Base-by-base conservation (phyloP, 2,329 filamentous ascomycete species). In the Botryotinia globosa region DNA sequence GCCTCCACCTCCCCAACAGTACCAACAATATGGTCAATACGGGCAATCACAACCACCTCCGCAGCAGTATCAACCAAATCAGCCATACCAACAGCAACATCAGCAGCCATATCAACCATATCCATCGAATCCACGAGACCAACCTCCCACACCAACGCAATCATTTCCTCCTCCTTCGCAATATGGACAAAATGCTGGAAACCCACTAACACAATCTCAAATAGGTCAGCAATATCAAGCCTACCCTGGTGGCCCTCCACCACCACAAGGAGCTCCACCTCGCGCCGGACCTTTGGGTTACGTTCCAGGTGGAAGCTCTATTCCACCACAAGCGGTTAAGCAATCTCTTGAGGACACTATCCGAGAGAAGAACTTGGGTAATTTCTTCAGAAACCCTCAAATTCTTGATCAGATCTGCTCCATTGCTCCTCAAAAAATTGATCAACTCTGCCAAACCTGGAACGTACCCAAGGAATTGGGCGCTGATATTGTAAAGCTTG, bases 401-500 rank as follows among this genome's bases (percentile, higher is more conserved):
- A 69, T 72, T 34, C 48, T 74, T 20, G 73, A 74, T 4, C 74
- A 74, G 22, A 69, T 74, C 29, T 68, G 63, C 37, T 56, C 58
- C 32, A 5, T 56, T 18, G 74, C 74, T 32, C 72, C 72, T n/a
- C 62, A 71, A 37, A 75, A 74, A n/a, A 76, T 80, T 29, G 75
- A 77, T 51, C 74, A 76, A n/a, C 63, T 81, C 14, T 76, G 76
- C 62, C 68, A 74, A 37, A 59, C 66, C 20, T 81, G 80, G 80
- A 74, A 74, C 20, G 69, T 81, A 34, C 79, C 80, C 8, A 75
- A 65, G 14, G 80, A 81, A 65, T 74, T 81, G 42, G 80, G 76
- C 5, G 77, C 77, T 48, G 80, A 81, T 75, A 79, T 81, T 59
- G 78, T 80, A 58, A 81, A 81, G 73, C 76, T 81, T 66, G 76